A percentile compares a stretch with the other conserved stretches of the same genome.
Conservation (phyloP, 306 rosid genomes). For the Lathyrus tuberosus region DNA sequence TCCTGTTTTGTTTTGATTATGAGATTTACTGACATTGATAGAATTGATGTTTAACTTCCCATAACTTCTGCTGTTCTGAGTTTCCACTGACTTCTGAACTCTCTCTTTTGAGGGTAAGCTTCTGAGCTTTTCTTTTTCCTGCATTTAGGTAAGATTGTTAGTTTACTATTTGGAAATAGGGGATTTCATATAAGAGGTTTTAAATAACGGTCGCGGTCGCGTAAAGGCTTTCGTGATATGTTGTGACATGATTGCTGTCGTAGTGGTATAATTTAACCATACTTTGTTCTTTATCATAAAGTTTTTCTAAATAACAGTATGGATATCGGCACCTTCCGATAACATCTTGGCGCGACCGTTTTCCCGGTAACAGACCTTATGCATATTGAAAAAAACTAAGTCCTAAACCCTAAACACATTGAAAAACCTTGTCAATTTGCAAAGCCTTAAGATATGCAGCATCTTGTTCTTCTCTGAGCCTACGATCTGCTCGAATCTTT, state of each 20-base stretch:
- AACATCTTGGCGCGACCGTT: no score
- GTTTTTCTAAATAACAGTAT: no score
- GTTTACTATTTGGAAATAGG: conserved; percentile 16
- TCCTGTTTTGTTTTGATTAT: conserved; percentile 35
- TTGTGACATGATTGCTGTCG: no score
- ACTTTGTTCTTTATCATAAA: no score
- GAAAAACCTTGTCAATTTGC: conserved; percentile 59
- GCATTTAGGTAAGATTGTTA: conserved; percentile 26
- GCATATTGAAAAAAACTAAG: no score
- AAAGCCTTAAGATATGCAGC: conserved; percentile 77
- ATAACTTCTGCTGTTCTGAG: conserved; percentile 40
- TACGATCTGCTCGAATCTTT: conserved; percentile 63
- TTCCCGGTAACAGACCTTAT: no score
- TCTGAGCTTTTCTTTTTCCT: conserved; percentile 58
- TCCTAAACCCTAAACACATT: no score
- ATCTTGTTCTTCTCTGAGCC: conserved; percentile 79
- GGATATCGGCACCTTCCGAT: no score
- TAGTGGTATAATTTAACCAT: no score
- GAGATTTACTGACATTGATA: conserved; percentile 29
- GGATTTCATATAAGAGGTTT: no score
- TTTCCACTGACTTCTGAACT: conserved; percentile 47
- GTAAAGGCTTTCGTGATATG: no score
- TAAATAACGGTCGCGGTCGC: no score
- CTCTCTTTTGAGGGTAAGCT: conserved; percentile 41
- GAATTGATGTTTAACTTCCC: conserved; percentile 49